Conservation (phyloP, 768 basidiomycete species). For the Floccularia luteovirens region DNA sequence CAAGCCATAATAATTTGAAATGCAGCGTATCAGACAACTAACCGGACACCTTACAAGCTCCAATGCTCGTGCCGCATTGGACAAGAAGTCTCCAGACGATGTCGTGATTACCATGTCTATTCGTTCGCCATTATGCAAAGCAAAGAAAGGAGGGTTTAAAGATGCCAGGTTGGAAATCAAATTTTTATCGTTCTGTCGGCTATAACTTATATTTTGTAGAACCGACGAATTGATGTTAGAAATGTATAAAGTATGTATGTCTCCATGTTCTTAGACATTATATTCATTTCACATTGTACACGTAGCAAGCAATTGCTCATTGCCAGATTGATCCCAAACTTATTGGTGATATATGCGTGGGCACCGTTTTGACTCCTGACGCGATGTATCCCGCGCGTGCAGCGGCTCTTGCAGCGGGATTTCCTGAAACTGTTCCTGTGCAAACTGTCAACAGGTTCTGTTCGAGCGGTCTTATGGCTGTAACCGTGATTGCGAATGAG, state of each 20-base stretch:
- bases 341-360: constrained; percentile 75
- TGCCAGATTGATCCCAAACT: constrained; percentile 55
- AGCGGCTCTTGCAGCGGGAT: constrained; percentile 74
- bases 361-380: constrained; percentile 62
- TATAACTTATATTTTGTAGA: constrained; percentile 23
- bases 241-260: constrained; percentile 58
- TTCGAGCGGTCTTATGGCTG: constrained; percentile 81
- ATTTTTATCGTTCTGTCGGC: not conserved
- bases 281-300: constrained; percentile 5
- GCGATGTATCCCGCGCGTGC: constrained; percentile 65
- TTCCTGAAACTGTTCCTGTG: constrained; percentile 70
- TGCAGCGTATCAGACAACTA: constrained; percentile 65
- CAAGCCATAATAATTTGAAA: constrained; percentile 14
- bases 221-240: constrained; percentile 77
- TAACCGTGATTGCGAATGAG: constrained; percentile 69
- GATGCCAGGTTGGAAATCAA: constrained; percentile 47
- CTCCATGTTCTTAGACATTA: constrained; percentile 1
- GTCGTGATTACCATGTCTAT: constrained; percentile 80
- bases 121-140: constrained; percentile 69
- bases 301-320: constrained; percentile 49
- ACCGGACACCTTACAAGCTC: constrained; percentile 46
- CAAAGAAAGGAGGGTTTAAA: constrained; percentile 69
- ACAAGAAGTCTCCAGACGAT: constrained; percentile 61
- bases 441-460: constrained; percentile 78
- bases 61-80: constrained; percentile 42